Evolutionary conservation across 2,329 filamentous ascomycete species (phyloP).

Genomic region (Ramichloridium luteum): DNA sequence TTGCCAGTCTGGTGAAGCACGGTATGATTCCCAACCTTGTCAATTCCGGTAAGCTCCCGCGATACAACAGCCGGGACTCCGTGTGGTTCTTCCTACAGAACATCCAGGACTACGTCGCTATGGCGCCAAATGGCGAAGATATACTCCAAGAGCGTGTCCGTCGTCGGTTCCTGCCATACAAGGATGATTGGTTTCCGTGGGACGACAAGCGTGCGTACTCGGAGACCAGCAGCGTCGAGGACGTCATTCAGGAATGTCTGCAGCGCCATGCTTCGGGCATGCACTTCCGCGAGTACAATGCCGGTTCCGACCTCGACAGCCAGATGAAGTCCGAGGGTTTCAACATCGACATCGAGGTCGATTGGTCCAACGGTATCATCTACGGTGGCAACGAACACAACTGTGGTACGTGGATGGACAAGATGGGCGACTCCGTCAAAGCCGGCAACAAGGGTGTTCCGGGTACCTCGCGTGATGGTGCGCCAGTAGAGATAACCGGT

Average conservation of each 20-base stretch:
- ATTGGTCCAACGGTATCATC: constrained; percentile 83
- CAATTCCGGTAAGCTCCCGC: constrained; percentile 68
- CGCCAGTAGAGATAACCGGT: constrained; percentile 88
- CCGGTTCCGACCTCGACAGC: constrained; percentile 72
- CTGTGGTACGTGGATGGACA: constrained; percentile 99
- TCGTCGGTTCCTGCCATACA: constrained; percentile 82
- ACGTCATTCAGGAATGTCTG: constrained; percentile 84
- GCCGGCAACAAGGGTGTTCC: constrained; percentile 88
- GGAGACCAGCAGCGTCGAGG: constrained; percentile 66
- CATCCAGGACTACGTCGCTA: constrained; percentile 81
- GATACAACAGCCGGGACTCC: constrained; percentile 93
- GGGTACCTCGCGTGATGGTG: constrained; percentile 91
- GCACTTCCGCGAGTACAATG: constrained; percentile 89
- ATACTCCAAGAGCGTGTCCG: constrained; percentile 67
- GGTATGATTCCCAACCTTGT: constrained; percentile 96
- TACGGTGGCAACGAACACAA: constrained; percentile 91
- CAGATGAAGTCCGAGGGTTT: constrained; percentile 93
- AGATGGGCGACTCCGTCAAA: constrained; percentile 95
- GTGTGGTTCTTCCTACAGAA: constrained; percentile 97
- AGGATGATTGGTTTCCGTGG: constrained; percentile 83
- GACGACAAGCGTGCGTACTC: constrained; percentile 81
- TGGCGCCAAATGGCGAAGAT: constrained; percentile 62
- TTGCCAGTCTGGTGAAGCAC: constrained; percentile 92
- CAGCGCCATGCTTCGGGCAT: constrained; percentile 85
- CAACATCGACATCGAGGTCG: constrained; percentile 78